Evolutionary conservation across 2,329 filamentous ascomycete genomes (phyloP).

Genomic region (Trichoderma endophyticum): DNA sequence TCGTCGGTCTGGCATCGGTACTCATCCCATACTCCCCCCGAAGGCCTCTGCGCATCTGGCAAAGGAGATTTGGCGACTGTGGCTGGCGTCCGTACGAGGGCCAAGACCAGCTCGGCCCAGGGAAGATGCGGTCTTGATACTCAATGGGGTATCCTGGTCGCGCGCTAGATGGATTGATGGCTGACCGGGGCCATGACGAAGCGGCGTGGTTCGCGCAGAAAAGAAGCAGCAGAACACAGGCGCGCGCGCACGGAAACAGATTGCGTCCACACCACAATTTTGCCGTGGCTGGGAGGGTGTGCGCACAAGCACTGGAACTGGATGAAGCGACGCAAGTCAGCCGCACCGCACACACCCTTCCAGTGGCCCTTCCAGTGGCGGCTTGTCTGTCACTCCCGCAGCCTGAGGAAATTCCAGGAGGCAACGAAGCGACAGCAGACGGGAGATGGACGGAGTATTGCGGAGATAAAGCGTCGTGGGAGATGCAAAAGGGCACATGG

Average conservation of each 20-base stretch:
- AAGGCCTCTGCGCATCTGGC: conserved; percentile 17
- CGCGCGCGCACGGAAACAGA: conserved; percentile 7
- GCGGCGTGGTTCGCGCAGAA: conserved; percentile 19
- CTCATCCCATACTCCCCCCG: background rate
- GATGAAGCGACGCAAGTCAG: conserved; percentile 15
- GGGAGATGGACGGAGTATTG: conserved; percentile 3
- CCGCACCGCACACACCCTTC: conserved; percentile 15
- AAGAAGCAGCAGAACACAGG: conserved; percentile 17
- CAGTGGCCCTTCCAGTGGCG: background rate
- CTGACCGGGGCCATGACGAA: conserved; percentile 11
- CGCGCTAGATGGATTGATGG: conserved; percentile 16
- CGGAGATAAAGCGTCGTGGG: background rate
- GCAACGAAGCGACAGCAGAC: background rate
- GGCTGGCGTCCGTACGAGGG: conserved; percentile 16
- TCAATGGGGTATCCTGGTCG: conserved; percentile 18
- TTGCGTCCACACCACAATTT: conserved; percentile 14
- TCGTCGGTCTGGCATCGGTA: conserved; percentile 16
- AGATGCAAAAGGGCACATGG: background rate
- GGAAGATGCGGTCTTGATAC: conserved; percentile 19
- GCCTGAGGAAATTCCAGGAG: conserved; percentile 3
- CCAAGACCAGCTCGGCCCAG: conserved; percentile 16
- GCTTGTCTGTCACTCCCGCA: conserved; percentile 1
- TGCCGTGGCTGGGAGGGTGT: conserved; percentile 11
- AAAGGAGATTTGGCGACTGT: conserved; percentile 13
- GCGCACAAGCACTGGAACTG: background rate